A percentile compares a stretch with the other conserved stretches of the same genome.
Conservation (phyloP, 2,329 filamentous ascomycete genomes). For the Ascochyta lentis region DNA sequence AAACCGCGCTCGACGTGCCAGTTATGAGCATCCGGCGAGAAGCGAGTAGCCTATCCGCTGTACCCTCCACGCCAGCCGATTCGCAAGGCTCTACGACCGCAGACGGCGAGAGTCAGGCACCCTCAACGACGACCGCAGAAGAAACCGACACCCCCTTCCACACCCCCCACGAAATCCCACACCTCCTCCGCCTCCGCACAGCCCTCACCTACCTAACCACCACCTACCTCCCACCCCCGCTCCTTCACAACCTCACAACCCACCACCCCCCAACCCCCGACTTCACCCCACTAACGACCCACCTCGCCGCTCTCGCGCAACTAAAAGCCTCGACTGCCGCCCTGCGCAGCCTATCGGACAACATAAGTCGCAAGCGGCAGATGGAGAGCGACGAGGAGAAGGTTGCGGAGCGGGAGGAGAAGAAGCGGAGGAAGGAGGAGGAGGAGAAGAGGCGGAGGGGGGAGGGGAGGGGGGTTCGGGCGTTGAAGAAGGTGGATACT, state of each 20-base stretch:
- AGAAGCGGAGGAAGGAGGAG: constrained; percentile 85
- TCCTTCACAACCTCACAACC: constrained; percentile 44
- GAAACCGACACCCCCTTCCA: constrained; percentile 18
- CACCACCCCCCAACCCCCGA: constrained; percentile 61
- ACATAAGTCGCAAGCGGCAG: constrained; percentile 69
- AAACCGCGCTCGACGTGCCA: constrained; percentile 76
- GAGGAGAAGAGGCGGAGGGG: constrained; percentile 86
- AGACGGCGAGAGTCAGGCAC: constrained; percentile 32
- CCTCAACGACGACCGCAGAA: constrained; percentile 22
- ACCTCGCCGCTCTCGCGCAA: constrained; percentile 70
- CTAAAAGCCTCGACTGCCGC: constrained; percentile 71
- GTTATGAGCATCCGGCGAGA: constrained; percentile 71
- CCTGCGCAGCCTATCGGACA: constrained; percentile 71
- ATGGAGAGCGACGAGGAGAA: constrained; percentile 68
- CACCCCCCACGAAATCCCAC: constrained; percentile 56
- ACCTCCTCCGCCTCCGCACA: constrained; percentile 69
- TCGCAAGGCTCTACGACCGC: constrained; percentile 32
- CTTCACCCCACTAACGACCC: constrained; percentile 74
- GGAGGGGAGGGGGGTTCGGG: constrained; percentile 76
- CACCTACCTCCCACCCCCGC: constrained; percentile 60
- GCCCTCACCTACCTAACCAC: constrained; percentile 70
- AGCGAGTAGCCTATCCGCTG: constrained; percentile 50
- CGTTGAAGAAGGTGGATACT: constrained; percentile 89
- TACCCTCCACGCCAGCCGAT: constrained; percentile 19
- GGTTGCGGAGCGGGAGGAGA: constrained; percentile 69